Evolutionary conservation across 2,329 filamentous ascomycete genomes (phyloP).

Genomic region (Pleurostoma richardsiae): DNA sequence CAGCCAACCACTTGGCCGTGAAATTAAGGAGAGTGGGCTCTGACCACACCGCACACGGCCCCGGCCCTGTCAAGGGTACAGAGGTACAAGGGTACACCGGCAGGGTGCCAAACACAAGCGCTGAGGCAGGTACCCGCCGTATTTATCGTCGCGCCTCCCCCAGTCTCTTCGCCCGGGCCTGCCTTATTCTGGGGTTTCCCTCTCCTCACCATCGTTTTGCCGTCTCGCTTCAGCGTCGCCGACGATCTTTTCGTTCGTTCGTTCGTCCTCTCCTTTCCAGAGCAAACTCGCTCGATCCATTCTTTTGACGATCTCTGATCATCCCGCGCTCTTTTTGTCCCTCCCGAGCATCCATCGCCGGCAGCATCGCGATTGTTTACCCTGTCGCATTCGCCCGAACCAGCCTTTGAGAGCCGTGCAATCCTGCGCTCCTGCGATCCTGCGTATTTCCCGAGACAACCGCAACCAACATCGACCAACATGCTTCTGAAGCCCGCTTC

Average conservation of each 20-base stretch:
- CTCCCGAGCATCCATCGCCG: not conserved
- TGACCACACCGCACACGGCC: not conserved
- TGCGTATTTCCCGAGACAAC: not conserved
- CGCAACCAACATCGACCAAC: not conserved
- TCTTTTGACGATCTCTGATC: not conserved
- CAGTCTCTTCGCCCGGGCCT: not conserved
- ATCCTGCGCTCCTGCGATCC: no score
- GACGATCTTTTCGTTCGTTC: not conserved
- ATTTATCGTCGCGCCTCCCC: not conserved
- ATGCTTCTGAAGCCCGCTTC: conserved; percentile 5
- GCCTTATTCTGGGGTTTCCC: not conserved
- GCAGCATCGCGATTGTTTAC: not conserved
- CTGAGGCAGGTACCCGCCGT: not conserved
- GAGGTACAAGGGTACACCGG: no score
- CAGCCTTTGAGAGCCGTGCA: no score
- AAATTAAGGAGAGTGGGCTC: not conserved
- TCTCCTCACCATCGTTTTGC: not conserved
- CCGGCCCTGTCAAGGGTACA: not conserved
- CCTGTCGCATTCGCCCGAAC: not conserved
- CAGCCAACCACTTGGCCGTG: not conserved
- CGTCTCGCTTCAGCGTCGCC: not conserved
- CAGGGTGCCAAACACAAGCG: not conserved
- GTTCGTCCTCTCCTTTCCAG: not conserved
- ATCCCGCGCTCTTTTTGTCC: not conserved
- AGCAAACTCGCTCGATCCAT: not conserved